Evolutionary conservation across 2,329 filamentous ascomycete species (phyloP).

Genomic region (Triangularia verruculosa): DNA sequence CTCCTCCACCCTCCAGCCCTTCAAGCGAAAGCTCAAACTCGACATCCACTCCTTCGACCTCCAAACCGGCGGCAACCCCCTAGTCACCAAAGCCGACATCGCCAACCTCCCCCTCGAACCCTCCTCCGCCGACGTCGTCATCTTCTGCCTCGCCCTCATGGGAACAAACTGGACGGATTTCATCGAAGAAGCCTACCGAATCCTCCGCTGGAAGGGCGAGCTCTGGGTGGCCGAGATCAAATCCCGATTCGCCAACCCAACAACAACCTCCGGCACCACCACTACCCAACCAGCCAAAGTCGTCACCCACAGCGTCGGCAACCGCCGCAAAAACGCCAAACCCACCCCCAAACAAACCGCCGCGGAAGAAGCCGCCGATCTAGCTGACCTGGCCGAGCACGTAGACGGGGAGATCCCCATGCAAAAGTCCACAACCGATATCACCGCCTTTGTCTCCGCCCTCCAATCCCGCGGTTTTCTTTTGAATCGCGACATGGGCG

Average conservation of each 20-base stretch:
- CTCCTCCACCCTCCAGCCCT: conserved; percentile 62
- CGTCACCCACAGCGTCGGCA: conserved; percentile 69
- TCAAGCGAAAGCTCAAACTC: conserved; percentile 65
- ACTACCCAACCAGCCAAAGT: conserved; percentile 43
- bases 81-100: conserved; percentile 88
- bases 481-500: conserved; percentile 61
- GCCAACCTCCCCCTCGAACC: conserved; percentile 77
- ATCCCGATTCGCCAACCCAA: conserved; percentile 66
- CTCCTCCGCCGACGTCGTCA: conserved; percentile 75
- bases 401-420: conserved; percentile 64
- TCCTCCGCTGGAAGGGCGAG: conserved; percentile 91
- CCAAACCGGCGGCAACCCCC: conserved; percentile 63
- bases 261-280: conserved; percentile 25
- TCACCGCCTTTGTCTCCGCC: conserved; percentile 81
- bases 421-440: conserved; percentile 72
- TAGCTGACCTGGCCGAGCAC: conserved; percentile 62
- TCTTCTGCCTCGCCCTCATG: conserved; percentile 97
- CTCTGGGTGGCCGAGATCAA: conserved; percentile 98
- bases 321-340: conserved; percentile 57
- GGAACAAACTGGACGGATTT: conserved; percentile 98
- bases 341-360: conserved; percentile 45
- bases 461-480: conserved; percentile 78
- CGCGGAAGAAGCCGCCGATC: conserved; percentile 46
- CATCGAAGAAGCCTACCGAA: conserved; percentile 89
- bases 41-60: conserved; percentile 84